These are phyloP conservation scores for Capsicum chinense DNA, from an alignment of 257 asterid species.

Conservation along the genomic window DNA sequence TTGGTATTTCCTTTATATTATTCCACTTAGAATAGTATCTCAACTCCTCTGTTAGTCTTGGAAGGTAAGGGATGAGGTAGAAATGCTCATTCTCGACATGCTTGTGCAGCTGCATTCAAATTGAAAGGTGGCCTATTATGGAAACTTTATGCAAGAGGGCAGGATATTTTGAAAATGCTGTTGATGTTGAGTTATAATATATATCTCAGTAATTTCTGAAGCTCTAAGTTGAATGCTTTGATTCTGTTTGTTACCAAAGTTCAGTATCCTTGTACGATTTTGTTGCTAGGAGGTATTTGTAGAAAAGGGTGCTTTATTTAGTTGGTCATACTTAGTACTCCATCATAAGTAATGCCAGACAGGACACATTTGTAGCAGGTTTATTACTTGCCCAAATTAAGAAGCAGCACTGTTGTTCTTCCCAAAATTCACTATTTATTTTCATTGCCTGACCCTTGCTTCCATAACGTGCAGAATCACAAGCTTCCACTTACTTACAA, in stretches of 20 bases:
- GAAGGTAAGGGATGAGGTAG: slow-evolving; percentile 11
- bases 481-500: slow-evolving; percentile 70
- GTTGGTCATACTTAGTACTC: not conserved
- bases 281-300: not conserved
- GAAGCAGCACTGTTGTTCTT: not conserved
- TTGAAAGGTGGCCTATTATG: not conserved
- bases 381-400: slow-evolving; percentile 1
- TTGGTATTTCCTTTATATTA: not conserved
- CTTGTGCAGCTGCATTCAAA: not conserved
- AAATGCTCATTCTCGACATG: not conserved
- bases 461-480: slow-evolving; percentile 62
- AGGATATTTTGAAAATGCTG: not conserved
- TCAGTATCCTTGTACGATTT: slow-evolving; percentile 6
- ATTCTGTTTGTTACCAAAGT: not conserved
- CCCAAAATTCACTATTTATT: not conserved
- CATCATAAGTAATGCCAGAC: not conserved
- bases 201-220: not conserved
- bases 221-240: not conserved
- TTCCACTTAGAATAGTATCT: not conserved
- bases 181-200: not conserved
- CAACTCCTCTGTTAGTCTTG: not conserved
- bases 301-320: not conserved
- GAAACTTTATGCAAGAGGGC: slow-evolving; percentile 6
- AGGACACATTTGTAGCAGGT: not conserved
- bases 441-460: slow-evolving; percentile 12